phyloP scores from a whole-genome alignment of 2,329 filamentous ascomycete species.

The Diaporthe humulicola region DNA sequence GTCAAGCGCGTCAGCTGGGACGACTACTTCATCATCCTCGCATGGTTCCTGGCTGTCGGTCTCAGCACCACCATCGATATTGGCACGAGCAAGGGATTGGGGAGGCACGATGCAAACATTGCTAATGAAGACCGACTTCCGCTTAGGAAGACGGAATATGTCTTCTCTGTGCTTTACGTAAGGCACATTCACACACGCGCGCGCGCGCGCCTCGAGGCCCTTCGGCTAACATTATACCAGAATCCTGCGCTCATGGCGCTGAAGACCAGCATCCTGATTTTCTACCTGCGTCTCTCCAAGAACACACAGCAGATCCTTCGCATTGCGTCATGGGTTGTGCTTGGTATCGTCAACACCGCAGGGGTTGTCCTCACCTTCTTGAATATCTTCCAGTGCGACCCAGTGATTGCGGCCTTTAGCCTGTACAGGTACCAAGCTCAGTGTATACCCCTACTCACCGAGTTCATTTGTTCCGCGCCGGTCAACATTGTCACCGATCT shows the following conservation, averaged over 20 bases:
- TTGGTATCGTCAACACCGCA: slow-evolving; percentile 83
- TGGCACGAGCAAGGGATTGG: slow-evolving; percentile 74
- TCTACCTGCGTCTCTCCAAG: slow-evolving; percentile 87
- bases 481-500: slow-evolving; percentile 94
- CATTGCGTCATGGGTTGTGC: slow-evolving; percentile 83
- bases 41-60: slow-evolving; percentile 80
- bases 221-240: slow-evolving; percentile 56
- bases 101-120: slow-evolving; percentile 76
- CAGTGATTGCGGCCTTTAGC: slow-evolving; percentile 78
- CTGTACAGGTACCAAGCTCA: slow-evolving; percentile 49
- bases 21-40: slow-evolving; percentile 84
- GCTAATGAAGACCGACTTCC: slow-evolving; percentile 58
- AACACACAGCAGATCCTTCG: slow-evolving; percentile 82
- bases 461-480: slow-evolving; percentile 82
- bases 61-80: slow-evolving; percentile 76
- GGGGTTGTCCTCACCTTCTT: slow-evolving; percentile 85
- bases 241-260: slow-evolving; percentile 92
- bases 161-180: slow-evolving; percentile 74
- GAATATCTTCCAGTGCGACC: slow-evolving; percentile 88
- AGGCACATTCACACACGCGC: slow-evolving; percentile 43
- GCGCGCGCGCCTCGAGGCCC: background rate
- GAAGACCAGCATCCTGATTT: slow-evolving; percentile 92
- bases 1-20: slow-evolving; percentile 80
- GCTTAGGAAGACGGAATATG: slow-evolving; percentile 73
- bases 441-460: slow-evolving; percentile 71